Conservation (phyloP, 2,329 filamentous ascomycete species). For the Colletotrichum falcatum region DNA sequence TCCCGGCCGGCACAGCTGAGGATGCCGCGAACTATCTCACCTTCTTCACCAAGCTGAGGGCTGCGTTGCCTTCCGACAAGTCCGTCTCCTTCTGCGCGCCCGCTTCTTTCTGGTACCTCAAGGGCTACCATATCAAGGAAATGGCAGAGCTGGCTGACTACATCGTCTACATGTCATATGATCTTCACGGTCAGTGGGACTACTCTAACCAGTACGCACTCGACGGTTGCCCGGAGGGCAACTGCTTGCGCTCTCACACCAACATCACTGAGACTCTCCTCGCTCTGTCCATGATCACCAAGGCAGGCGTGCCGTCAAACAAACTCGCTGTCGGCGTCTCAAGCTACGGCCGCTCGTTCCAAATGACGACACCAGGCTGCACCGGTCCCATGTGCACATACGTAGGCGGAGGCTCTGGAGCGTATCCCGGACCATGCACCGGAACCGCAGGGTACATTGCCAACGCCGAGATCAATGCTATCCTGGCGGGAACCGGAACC, state of each 20-base stretch:
- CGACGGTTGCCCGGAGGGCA: constrained; percentile 46
- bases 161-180: constrained; percentile 52
- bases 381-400: constrained; percentile 45
- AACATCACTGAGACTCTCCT: constrained; percentile 53
- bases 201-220: constrained; percentile 45
- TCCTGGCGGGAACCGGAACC: no score
- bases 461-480: constrained; percentile 47
- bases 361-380: constrained; percentile 49
- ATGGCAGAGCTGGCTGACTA: constrained; percentile 50
- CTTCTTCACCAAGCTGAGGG: constrained; percentile 44
- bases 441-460: constrained; percentile 49
- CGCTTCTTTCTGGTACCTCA: constrained; percentile 55
- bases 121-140: constrained; percentile 49
- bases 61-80: constrained; percentile 37
- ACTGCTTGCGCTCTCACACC: constrained; percentile 53
- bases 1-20: constrained; percentile 44
- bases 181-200: constrained; percentile 50
- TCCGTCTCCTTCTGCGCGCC: constrained; percentile 53
- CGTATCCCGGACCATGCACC: constrained; percentile 47
- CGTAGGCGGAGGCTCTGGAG: constrained; percentile 44
- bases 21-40: constrained; percentile 51
- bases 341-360: constrained; percentile 50
- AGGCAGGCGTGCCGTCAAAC: constrained; percentile 47
- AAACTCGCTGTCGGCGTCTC: constrained; percentile 50
- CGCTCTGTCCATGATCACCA: constrained; percentile 52